A percentile compares a stretch with the other conserved stretches of the same genome.
phyloP scores from a whole-genome alignment of 805 yeast genomes.

The Myxozyma sirexii region DNA sequence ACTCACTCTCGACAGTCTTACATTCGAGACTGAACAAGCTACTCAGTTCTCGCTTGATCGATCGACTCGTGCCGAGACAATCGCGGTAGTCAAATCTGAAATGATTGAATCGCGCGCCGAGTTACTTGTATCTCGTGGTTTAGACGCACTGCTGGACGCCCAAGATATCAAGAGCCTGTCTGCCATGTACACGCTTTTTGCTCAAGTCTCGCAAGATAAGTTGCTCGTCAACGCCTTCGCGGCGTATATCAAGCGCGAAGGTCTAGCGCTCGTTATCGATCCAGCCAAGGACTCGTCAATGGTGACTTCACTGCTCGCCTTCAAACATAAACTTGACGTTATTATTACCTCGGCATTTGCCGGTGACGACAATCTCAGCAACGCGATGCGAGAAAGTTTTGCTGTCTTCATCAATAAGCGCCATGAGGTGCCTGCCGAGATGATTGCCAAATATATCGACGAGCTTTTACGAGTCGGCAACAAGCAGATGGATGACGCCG shows the following conservation, averaged over 20 bases:
- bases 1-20: constrained; percentile 2
- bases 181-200: constrained; percentile 14
- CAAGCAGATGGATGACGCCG: constrained; percentile 47
- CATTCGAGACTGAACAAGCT: constrained; percentile 27
- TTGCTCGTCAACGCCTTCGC: constrained; percentile 21
- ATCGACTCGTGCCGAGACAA: constrained; percentile 16
- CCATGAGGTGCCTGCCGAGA: constrained; percentile 37
- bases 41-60: constrained; percentile 11
- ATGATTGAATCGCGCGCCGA: constrained; percentile 11
- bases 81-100: constrained; percentile 11
- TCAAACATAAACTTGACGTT: constrained; percentile 27
- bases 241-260: constrained; percentile 26
- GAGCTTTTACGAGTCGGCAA: constrained; percentile 37
- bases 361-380: constrained; percentile 23
- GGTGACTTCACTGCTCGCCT: constrained; percentile 29
- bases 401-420: constrained; percentile 35
- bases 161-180: constrained; percentile 17
- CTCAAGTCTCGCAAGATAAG: constrained; percentile 9
- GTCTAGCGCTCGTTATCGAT: constrained; percentile 27
- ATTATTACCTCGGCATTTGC: constrained; percentile 15
- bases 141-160: constrained; percentile 16
- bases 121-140: constrained; percentile 19
- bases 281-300: constrained; percentile 26
- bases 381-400: constrained; percentile 33
- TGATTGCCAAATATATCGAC: constrained; percentile 40